Percentiles rank a stretch among this genome's conserved stretches.
Evolutionary conservation across 2,329 filamentous ascomycete genomes (phyloP).

Genomic region (Berkeleyomyces rouxiae): DNA sequence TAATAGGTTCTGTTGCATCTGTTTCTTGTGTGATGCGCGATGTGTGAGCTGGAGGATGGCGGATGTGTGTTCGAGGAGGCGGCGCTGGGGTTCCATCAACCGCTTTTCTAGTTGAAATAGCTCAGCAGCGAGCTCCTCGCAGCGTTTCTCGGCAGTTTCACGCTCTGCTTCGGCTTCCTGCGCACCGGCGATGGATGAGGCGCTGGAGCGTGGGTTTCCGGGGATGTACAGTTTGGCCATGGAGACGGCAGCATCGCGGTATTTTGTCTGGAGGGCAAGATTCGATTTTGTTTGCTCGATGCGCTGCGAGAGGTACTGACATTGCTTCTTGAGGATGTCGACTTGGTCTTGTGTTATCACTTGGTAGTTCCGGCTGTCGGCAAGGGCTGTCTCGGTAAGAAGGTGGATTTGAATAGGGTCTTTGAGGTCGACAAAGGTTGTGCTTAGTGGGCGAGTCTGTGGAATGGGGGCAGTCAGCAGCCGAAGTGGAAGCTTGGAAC

Average conservation of each 20-base stretch:
- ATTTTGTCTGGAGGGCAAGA: conserved; percentile 78
- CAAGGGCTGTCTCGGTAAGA: conserved; percentile 80
- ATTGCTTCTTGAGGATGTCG: conserved; percentile 79
- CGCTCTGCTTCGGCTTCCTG: conserved; percentile 58
- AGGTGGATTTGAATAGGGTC: conserved; percentile 76
- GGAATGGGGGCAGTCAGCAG: conserved; percentile 17
- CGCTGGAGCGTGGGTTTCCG: conserved; percentile 32
- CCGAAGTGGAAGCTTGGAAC: background rate
- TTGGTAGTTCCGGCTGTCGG: conserved; percentile 72
- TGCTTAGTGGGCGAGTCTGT: conserved; percentile 33
- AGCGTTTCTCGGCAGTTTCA: conserved; percentile 57
- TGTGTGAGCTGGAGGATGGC: conserved; percentile 85
- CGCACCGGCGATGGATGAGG: conserved; percentile 26
- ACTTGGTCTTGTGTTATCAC: conserved; percentile 84
- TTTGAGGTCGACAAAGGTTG: conserved; percentile 41
- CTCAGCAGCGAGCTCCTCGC: conserved; percentile 69
- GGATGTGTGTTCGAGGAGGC: conserved; percentile 76
- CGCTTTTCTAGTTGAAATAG: conserved; percentile 65
- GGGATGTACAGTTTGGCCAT: conserved; percentile 65
- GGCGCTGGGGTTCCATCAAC: conserved; percentile 55
- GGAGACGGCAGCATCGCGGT: conserved; percentile 80
- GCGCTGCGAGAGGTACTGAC: conserved; percentile 52
- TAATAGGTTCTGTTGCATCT: conserved; percentile 16
- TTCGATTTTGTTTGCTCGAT: conserved; percentile 70
- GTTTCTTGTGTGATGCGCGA: conserved; percentile 47